phyloP scores from a whole-genome alignment of 352 stramenopile species.

The Plasmopara halstedii region DNA sequence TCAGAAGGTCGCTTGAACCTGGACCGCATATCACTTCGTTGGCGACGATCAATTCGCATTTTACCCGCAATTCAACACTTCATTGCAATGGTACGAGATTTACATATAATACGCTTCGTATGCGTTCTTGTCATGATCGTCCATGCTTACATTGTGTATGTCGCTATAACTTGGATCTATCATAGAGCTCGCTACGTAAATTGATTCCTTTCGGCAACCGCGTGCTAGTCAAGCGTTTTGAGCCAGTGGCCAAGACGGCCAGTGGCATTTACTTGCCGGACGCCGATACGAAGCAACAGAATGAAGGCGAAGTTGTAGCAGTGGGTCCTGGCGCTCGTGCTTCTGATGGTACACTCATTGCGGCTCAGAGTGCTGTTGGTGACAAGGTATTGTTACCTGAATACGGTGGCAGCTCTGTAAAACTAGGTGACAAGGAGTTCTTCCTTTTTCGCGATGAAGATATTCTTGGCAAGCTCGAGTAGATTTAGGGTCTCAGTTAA shows the following conservation, averaged over 20 bases:
- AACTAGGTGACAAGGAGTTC: constrained; percentile 89
- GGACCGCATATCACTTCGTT: constrained; percentile 6
- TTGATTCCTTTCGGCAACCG: constrained; percentile 93
- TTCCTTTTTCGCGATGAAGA: constrained; percentile 95
- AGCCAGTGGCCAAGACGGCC: constrained; percentile 89
- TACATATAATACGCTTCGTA: too few relatives aligned
- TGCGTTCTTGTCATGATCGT: too few relatives aligned
- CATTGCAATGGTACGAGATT: constrained; percentile 15
- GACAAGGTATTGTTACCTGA: constrained; percentile 95
- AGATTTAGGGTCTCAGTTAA: constrained; percentile 18
- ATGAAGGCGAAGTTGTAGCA: constrained; percentile 91
- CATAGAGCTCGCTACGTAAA: constrained; percentile 63
- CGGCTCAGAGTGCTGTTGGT: constrained; percentile 81
- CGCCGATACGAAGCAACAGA: constrained; percentile 88
- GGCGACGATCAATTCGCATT: constrained; percentile 19
- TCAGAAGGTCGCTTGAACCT: constrained; percentile 11
- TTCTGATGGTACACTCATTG: constrained; percentile 83
- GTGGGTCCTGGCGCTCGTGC: constrained; percentile 89
- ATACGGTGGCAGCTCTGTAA: constrained; percentile 92
- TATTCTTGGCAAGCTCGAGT: constrained; percentile 95
- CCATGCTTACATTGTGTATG: not conserved
- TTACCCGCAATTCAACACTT: constrained; percentile 16
- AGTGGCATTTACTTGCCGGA: constrained; percentile 93
- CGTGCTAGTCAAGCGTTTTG: constrained; percentile 90
- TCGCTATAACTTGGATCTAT: not conserved